These are phyloP conservation scores for Aquilaria malaccensis DNA, from an alignment of 345 rosid species.

Conservation along the genomic window DNA sequence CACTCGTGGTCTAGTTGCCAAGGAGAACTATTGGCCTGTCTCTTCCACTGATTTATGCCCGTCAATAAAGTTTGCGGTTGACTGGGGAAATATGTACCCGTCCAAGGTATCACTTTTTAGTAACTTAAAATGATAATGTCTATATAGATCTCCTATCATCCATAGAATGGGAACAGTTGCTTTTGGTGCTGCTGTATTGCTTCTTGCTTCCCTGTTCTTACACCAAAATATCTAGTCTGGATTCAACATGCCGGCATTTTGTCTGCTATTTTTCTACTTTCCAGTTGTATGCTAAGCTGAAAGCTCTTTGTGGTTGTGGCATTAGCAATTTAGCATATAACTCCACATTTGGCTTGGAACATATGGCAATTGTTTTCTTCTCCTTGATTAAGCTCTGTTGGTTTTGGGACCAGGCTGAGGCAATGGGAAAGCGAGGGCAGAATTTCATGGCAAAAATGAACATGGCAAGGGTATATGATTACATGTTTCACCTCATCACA, in stretches of 20 bases:
- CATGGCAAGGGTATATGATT: conserved; percentile 72
- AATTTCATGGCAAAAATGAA: conserved; percentile 57
- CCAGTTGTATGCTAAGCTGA: too few species aligned
- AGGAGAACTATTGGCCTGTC: conserved; percentile 76
- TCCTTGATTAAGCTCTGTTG: background rate
- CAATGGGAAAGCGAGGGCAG: conserved; percentile 73
- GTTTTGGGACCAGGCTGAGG: conserved; percentile 48
- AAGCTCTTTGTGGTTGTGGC: too few species aligned
- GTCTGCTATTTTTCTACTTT: too few species aligned
- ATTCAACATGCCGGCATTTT: too few species aligned
- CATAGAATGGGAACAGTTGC: background rate
- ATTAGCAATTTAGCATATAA: too few species aligned
- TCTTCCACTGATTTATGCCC: conserved; percentile 50
- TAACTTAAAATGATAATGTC: background rate
- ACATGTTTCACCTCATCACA: conserved; percentile 73
- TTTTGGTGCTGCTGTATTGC: background rate
- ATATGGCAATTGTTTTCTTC: too few species aligned
- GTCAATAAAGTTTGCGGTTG: conserved; percentile 70
- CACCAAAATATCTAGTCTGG: too few species aligned
- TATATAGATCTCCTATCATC: background rate
- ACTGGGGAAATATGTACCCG: conserved; percentile 79
- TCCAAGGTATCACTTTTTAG: conserved; percentile 31
- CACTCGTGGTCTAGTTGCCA: conserved; percentile 70
- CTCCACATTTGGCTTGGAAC: too few species aligned
- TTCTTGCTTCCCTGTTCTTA: background rate